A percentile compares a stretch with the other conserved stretches of the same genome.
These are phyloP conservation scores for Fusarium citri DNA, from an alignment of 2,329 filamentous ascomycete species.

Conservation along the genomic window DNA sequence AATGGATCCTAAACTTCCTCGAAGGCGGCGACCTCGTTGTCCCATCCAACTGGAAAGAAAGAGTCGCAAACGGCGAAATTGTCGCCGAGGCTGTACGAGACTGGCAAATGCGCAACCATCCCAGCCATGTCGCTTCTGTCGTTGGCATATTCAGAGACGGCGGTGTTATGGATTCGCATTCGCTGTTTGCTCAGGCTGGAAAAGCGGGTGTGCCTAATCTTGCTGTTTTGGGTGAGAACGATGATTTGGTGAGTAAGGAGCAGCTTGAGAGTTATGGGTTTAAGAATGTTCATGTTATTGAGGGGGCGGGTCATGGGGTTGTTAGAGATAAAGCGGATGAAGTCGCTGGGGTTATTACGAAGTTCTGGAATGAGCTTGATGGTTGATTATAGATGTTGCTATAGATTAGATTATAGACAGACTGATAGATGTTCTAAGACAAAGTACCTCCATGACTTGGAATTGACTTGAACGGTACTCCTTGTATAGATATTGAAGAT, in stretches of 20 bases:
- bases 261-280: constrained; percentile 35
- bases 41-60: constrained; percentile 58
- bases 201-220: constrained; percentile 19
- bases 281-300: constrained; percentile 38
- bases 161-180: constrained; percentile 52
- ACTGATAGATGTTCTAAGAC: too few species aligned
- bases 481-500: too few species aligned
- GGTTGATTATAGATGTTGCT: background rate
- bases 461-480: too few species aligned
- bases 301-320: constrained; percentile 40
- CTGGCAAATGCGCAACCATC: constrained; percentile 61
- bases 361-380: constrained; percentile 35
- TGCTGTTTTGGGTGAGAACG: constrained; percentile 43
- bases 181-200: constrained; percentile 36
- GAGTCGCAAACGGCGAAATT: constrained; percentile 55
- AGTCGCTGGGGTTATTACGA: constrained; percentile 25
- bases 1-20: constrained; percentile 54
- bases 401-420: background rate
- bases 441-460: too few species aligned
- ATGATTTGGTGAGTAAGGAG: constrained; percentile 33
- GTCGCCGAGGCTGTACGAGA: constrained; percentile 60
- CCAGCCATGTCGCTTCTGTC: constrained; percentile 59
- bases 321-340: constrained; percentile 40
- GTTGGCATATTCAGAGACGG: constrained; percentile 60
- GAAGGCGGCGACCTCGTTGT: constrained; percentile 58